Conservation (phyloP, 1,284 basidiomycete genomes). For the Cutaneotrichosporon arboriforme region DNA sequence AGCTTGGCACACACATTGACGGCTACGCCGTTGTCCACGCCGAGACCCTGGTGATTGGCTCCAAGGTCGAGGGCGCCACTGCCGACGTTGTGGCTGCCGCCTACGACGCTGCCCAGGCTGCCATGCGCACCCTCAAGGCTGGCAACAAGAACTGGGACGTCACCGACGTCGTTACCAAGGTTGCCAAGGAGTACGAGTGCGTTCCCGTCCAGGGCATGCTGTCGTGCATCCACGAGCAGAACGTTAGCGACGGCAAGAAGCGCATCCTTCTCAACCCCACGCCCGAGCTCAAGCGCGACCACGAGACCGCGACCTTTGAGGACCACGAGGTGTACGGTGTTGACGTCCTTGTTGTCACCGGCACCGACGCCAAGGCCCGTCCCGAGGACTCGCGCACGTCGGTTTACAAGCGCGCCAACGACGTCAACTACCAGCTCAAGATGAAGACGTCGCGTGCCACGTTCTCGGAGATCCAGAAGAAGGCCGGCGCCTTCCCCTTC, state of each 20-base stretch:
- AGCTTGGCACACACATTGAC: slow-evolving; percentile 94
- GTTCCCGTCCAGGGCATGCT: slow-evolving; percentile 79
- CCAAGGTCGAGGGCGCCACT: slow-evolving; percentile 69
- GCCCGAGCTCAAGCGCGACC: slow-evolving; percentile 74
- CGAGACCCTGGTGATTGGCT: slow-evolving; percentile 84
- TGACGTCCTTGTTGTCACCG: slow-evolving; percentile 84
- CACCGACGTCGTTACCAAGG: slow-evolving; percentile 76
- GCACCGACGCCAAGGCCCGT: slow-evolving; percentile 83
- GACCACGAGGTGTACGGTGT: slow-evolving; percentile 96
- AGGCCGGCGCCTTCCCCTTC: slow-evolving; percentile 96
- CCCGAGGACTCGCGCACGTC: slow-evolving; percentile 82
- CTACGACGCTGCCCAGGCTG: slow-evolving; percentile 84
- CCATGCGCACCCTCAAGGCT: slow-evolving; percentile 77
- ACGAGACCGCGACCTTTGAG: slow-evolving; percentile 75
- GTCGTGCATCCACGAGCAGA: slow-evolving; percentile 65
- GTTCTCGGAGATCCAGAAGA: slow-evolving; percentile 95
- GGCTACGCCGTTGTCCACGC: slow-evolving; percentile 61
- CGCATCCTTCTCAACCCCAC: slow-evolving; percentile 85
- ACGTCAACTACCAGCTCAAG: slow-evolving; percentile 91
- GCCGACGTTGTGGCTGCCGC: slow-evolving; percentile 93
- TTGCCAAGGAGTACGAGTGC: slow-evolving; percentile 68
- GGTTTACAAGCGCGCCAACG: slow-evolving; percentile 83
- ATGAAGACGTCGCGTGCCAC: slow-evolving; percentile 93
- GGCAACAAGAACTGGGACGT: slow-evolving; percentile 94
- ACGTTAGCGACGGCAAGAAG: slow-evolving; percentile 96